phyloP scores from a whole-genome alignment of 192 early-diverging fungal species.

The Lunasporangiospora selenospora region DNA sequence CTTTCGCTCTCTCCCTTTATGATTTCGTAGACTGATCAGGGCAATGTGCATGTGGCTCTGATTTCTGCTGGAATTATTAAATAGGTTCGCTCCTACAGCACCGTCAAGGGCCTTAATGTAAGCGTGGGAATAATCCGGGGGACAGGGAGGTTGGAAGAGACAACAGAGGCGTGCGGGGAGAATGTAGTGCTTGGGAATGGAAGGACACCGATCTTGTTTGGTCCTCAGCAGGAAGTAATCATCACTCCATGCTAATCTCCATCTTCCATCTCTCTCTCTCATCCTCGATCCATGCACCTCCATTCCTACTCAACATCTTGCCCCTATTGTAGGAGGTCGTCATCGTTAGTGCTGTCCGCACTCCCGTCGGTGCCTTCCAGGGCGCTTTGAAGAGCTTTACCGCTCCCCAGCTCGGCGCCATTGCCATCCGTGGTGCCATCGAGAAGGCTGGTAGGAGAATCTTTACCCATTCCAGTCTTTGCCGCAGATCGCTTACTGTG shows the following conservation, averaged over 20 bases:
- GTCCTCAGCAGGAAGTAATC: no score
- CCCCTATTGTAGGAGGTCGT: slow-evolving; percentile 56
- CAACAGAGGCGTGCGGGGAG: background rate
- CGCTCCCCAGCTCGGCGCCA: slow-evolving; percentile 86
- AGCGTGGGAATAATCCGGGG: slow-evolving; percentile 43
- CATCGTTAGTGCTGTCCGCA: slow-evolving; percentile 79
- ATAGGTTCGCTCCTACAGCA: slow-evolving; percentile 46
- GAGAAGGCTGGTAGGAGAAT: slow-evolving; percentile 71
- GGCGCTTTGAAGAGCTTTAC: slow-evolving; percentile 85
- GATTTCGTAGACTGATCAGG: no score
- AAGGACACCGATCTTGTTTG: no score
- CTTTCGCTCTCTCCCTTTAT: background rate
- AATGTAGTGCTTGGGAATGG: no score
- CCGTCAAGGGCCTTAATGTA: slow-evolving; percentile 43
- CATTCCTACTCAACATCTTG: background rate
- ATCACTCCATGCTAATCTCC: no score
- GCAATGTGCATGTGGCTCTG: no score
- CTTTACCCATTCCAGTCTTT: no score
- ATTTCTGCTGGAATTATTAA: no score
- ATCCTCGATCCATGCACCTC: no score
- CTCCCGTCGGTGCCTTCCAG: slow-evolving; percentile 92
- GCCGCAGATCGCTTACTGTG: background rate
- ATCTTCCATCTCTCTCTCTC: no score
- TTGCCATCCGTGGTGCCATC: slow-evolving; percentile 86
- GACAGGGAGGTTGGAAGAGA: background rate